Evolutionary conservation across 352 stramenopile genomes (phyloP).

Genomic region (Globisporangium ultimum): DNA sequence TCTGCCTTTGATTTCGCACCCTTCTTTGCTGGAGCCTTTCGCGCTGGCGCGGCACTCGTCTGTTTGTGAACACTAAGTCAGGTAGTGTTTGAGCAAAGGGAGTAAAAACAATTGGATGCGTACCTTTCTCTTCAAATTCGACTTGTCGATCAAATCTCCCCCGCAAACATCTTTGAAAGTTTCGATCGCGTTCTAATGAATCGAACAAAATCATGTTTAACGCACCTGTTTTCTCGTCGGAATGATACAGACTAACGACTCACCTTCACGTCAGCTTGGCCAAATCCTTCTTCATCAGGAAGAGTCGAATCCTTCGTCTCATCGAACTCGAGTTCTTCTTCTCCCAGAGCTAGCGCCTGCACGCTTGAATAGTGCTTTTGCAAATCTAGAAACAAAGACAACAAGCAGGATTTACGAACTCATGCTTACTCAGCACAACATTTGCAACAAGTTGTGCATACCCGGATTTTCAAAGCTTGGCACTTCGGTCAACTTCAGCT

Average conservation of each 20-base stretch:
- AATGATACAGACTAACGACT: not conserved
- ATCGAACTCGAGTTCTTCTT: constrained; percentile 75
- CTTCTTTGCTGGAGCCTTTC: constrained; percentile 35
- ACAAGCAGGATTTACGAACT: not conserved
- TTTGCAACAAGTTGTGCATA: constrained; percentile 9
- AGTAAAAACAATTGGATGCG: not conserved
- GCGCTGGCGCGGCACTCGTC: constrained; percentile 19
- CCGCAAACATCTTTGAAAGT: constrained; percentile 47
- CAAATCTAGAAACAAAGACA: constrained; percentile 39
- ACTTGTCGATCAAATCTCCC: constrained; percentile 43
- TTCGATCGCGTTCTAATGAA: constrained; percentile 37
- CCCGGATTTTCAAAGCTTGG: constrained; percentile 83
- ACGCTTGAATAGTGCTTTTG: constrained; percentile 84
- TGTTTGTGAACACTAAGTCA: constrained; percentile 9
- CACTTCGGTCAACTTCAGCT: constrained; percentile 65
- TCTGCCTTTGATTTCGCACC: constrained; percentile 17
- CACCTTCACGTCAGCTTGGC: constrained; percentile 63
- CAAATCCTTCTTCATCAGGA: constrained; percentile 69
- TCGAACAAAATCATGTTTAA: not conserved
- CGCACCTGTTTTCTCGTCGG: not conserved
- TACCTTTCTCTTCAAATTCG: constrained; percentile 55
- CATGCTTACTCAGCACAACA: not conserved
- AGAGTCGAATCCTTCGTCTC: constrained; percentile 74
- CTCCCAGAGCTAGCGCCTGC: constrained; percentile 68
- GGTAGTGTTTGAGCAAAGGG: not conserved